Conservation (phyloP, 495 filamentous ascomycete species). For the Cairneyella variabilis region DNA sequence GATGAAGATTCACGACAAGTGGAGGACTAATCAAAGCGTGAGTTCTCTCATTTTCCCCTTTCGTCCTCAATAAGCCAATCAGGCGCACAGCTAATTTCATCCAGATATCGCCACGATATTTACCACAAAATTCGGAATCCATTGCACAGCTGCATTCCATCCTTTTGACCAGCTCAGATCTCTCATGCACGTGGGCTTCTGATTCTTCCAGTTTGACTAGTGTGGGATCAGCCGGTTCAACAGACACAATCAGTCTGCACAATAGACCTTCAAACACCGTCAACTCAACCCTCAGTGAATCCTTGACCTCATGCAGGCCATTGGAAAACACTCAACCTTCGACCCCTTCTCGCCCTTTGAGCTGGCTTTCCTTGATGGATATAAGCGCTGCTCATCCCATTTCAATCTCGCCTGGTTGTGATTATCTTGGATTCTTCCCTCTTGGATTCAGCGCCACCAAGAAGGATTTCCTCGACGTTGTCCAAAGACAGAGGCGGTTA, state of each 20-base stretch:
- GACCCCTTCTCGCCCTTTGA: too few species aligned
- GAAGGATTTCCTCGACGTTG: constrained; percentile 43
- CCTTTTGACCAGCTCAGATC: background rate
- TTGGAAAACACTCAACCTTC: too few species aligned
- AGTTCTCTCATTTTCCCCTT: too few species aligned
- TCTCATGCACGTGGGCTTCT: background rate
- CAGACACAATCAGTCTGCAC: too few species aligned
- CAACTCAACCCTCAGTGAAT: too few species aligned
- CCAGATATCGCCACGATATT: constrained; percentile 5
- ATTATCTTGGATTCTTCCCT: constrained; percentile 51
- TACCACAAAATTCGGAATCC: background rate
- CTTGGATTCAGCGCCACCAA: constrained; percentile 45
- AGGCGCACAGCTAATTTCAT: background rate
- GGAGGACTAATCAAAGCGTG: constrained; percentile 32
- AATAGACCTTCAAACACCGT: too few species aligned
- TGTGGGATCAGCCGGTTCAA: background rate
- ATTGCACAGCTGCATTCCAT: background rate
- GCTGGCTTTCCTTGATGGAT: too few species aligned
- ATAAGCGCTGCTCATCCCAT: too few species aligned
- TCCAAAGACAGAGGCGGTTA: constrained; percentile 46
- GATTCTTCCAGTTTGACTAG: background rate
- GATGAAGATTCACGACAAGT: constrained; percentile 49
- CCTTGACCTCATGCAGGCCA: too few species aligned
- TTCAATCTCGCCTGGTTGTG: constrained; percentile 40
- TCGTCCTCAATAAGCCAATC: too few species aligned